Evolutionary conservation across 306 rosid genomes (phyloP).

Genomic region (Nissolia schottii): DNA sequence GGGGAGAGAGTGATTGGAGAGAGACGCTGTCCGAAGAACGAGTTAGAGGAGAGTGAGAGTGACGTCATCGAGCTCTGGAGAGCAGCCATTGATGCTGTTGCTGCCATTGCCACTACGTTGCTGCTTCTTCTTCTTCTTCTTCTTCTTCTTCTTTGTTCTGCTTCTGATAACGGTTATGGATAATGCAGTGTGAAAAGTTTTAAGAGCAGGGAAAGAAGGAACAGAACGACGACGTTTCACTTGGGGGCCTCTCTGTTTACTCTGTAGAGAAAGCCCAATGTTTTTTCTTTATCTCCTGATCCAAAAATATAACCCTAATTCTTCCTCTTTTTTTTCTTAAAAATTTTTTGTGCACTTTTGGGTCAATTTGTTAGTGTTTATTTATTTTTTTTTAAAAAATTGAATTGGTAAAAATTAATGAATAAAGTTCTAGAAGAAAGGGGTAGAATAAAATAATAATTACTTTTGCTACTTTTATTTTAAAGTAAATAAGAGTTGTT

Average conservation of each 20-base stretch:
- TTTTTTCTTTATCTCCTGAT: no score
- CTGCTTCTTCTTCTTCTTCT: background rate
- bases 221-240: slow-evolving; percentile 26
- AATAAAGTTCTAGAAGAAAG: no score
- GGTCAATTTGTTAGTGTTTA: no score
- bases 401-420: no score
- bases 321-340: background rate
- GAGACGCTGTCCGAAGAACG: slow-evolving; percentile 82
- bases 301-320: background rate
- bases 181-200: slow-evolving; percentile 3
- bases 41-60: slow-evolving; percentile 68
- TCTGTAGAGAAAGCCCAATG: no score
- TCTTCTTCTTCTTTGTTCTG: background rate
- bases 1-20: slow-evolving; percentile 44
- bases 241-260: no score
- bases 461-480: no score
- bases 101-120: slow-evolving; percentile 41
- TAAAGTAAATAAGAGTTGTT: no score
- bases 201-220: background rate
- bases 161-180: slow-evolving; percentile 42
- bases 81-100: slow-evolving; percentile 81
- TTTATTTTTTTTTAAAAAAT: no score
- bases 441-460: no score
- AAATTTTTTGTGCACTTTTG: no score
- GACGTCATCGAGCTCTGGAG: slow-evolving; percentile 76